These are phyloP conservation scores for Solanum medicagineum DNA, from an alignment of 257 asterid genomes.

Conservation along the genomic window DNA sequence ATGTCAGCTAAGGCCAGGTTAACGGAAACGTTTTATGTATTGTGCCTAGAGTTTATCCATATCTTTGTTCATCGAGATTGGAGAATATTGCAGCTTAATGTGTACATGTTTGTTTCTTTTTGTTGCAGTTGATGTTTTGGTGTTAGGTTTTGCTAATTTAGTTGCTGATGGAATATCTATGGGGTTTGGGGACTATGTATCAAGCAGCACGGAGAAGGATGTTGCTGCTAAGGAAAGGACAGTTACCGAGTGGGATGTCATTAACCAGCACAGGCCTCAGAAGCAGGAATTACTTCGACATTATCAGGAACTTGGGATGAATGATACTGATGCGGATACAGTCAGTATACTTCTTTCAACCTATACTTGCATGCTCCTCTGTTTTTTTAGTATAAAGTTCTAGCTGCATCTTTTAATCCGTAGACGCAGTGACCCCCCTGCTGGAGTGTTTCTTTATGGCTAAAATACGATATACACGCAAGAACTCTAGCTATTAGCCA, in stretches of 20 bases:
- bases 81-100: background rate
- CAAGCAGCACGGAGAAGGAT: constrained; percentile 49
- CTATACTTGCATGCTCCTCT: background rate
- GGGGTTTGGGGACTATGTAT: constrained; percentile 71
- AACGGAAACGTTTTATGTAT: no score
- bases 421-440: background rate
- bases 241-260: constrained; percentile 53
- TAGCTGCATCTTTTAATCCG: background rate
- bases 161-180: constrained; percentile 74
- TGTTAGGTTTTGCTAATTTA: constrained; percentile 62
- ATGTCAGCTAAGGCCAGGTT: no score
- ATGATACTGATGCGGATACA: constrained; percentile 27
- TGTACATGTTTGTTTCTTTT: background rate
- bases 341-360: constrained; percentile 16
- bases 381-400: background rate
- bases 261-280: constrained; percentile 17
- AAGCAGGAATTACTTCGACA: constrained; percentile 27
- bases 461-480: background rate
- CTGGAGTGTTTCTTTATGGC: background rate
- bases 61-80: background rate
- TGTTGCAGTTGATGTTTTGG: constrained; percentile 52
- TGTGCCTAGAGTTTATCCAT: background rate
- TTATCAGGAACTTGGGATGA: constrained; percentile 52
- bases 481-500: background rate
- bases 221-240: constrained; percentile 45